A percentile compares a stretch with the other conserved stretches of the same genome.
Evolutionary conservation across 2,329 filamentous ascomycete genomes (phyloP).

Genomic region (Fusarium armeniacum): DNA sequence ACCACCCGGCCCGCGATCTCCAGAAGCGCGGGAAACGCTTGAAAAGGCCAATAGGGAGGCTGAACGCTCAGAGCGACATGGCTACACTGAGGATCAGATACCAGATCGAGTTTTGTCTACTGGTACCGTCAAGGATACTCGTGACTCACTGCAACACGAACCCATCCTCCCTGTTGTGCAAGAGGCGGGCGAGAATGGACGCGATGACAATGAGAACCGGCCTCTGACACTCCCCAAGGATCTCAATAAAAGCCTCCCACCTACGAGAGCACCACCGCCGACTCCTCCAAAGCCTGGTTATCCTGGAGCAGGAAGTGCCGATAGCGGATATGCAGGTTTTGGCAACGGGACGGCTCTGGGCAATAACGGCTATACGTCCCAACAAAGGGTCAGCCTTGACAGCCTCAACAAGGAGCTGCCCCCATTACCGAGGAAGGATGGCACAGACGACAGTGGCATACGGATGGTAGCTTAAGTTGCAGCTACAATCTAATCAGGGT

Average conservation of each 20-base stretch:
- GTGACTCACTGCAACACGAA: constrained; percentile 70
- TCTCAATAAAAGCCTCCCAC: constrained; percentile 54
- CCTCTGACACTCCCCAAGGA: constrained; percentile 61
- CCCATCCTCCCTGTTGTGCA: constrained; percentile 84
- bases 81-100: constrained; percentile 63
- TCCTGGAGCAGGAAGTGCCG: constrained; percentile 62
- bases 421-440: constrained; percentile 62
- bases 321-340: constrained; percentile 62
- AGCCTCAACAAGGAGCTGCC: constrained; percentile 73
- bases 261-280: constrained; percentile 59
- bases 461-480: constrained; percentile 54
- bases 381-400: constrained; percentile 63
- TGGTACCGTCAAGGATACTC: constrained; percentile 57
- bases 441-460: constrained; percentile 48
- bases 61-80: constrained; percentile 53
- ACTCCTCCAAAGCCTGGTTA: constrained; percentile 53
- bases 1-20: constrained; percentile 54
- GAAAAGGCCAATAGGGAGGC: constrained; percentile 59
- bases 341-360: constrained; percentile 53
- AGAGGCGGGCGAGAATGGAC: constrained; percentile 79
- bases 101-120: constrained; percentile 72
- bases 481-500: constrained; percentile 38
- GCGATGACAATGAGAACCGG: constrained; percentile 57
- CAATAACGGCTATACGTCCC: constrained; percentile 50
- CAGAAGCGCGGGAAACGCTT: constrained; percentile 59